These are phyloP conservation scores for Agarophyton chilense DNA, from an alignment of 23 red algal genomes.

Conservation along the genomic window DNA sequence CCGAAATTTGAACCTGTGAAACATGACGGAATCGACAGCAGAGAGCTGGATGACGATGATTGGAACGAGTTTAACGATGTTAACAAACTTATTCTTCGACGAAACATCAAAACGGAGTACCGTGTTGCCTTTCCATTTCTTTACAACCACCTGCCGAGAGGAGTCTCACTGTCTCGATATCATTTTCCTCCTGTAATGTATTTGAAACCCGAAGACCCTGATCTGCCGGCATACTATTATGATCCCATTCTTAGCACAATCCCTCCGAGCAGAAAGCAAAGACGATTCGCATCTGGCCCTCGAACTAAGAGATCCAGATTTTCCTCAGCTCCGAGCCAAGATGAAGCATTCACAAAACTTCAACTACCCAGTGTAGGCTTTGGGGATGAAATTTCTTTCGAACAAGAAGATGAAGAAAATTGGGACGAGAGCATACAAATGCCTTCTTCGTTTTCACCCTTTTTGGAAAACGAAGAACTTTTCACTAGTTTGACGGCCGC, in stretches of 20 bases:
- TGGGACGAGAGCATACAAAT: slow-evolving; percentile 58
- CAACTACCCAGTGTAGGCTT: neutral
- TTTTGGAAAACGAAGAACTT: slow-evolving; percentile 69
- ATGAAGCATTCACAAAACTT: neutral
- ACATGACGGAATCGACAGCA: slow-evolving; percentile 54
- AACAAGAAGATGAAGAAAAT: slow-evolving; percentile 56
- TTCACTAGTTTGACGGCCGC: slow-evolving; percentile 72
- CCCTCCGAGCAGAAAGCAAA: slow-evolving; percentile 37
- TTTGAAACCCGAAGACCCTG: slow-evolving; percentile 78
- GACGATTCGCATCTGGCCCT: neutral
- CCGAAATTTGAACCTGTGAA: slow-evolving; percentile 96
- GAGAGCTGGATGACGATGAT: slow-evolving; percentile 83
- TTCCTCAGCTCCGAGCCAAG: neutral
- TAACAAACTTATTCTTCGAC: slow-evolving; percentile 86
- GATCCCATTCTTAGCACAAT: slow-evolving; percentile 84
- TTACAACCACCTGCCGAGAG: slow-evolving; percentile 85
- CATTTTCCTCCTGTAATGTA: slow-evolving; percentile 78
- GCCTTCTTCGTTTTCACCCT: slow-evolving; percentile 65
- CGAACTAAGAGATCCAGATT: slow-evolving; percentile 2
- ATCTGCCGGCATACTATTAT: slow-evolving; percentile 89
- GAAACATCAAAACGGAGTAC: slow-evolving; percentile 91
- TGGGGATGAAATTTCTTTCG: neutral
- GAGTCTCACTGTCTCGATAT: slow-evolving; percentile 73
- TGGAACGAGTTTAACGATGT: slow-evolving; percentile 99
- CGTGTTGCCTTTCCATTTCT: slow-evolving; percentile 89